These are phyloP conservation scores for Wolfiporia cocos DNA, from an alignment of 1,284 basidiomycete genomes.

Conservation along the genomic window DNA sequence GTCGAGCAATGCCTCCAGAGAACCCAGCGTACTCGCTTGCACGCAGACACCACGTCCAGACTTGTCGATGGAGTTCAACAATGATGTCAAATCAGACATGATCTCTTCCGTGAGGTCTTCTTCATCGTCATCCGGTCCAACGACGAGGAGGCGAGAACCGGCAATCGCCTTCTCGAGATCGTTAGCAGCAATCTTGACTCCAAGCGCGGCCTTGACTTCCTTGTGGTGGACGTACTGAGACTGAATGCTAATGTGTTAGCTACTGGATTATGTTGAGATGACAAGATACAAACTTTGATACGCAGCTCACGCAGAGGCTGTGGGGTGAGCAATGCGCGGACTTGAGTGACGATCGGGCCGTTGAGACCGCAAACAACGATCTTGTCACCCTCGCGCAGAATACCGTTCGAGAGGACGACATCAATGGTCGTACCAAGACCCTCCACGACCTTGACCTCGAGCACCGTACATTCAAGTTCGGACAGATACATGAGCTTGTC, in stretches of 20 bases:
- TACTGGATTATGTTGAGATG: neutral
- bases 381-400: slow-evolving; percentile 87
- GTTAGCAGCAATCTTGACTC: slow-evolving; percentile 94
- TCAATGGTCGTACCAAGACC: slow-evolving; percentile 98
- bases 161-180: slow-evolving; percentile 99
- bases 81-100: slow-evolving; percentile 92
- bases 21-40: slow-evolving; percentile 96
- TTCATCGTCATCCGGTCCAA: slow-evolving; percentile 93
- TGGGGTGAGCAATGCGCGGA: slow-evolving; percentile 92
- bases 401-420: slow-evolving; percentile 95
- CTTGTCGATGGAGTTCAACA: slow-evolving; percentile 92
- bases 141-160: slow-evolving; percentile 90
- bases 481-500: slow-evolving; percentile 97
- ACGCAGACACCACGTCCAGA: slow-evolving; percentile 96
- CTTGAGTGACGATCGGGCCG: slow-evolving; percentile 94
- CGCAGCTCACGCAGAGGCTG: slow-evolving; percentile 96
- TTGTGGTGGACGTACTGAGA: slow-evolving; percentile 98
- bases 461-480: slow-evolving; percentile 97
- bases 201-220: slow-evolving; percentile 95
- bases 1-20: slow-evolving; percentile 94
- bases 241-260: slow-evolving; percentile 33
- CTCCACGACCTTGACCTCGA: slow-evolving; percentile 99
- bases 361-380: slow-evolving; percentile 98
- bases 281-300: slow-evolving; percentile 65
- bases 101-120: slow-evolving; percentile 93